These are phyloP conservation scores for Juglanconis oblonga DNA, from an alignment of 2,329 filamentous ascomycete genomes.

Conservation along the genomic window DNA sequence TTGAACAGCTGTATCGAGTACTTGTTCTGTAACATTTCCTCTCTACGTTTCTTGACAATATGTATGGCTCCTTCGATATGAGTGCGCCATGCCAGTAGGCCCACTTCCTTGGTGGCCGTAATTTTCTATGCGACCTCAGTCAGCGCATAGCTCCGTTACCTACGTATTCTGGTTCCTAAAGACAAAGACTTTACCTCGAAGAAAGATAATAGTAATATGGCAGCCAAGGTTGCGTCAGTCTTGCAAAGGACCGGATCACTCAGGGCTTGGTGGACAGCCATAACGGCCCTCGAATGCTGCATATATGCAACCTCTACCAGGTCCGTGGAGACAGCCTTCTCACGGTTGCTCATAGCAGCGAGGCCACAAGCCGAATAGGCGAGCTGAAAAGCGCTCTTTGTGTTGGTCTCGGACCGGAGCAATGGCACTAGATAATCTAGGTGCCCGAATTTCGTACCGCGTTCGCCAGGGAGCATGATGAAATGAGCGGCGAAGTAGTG, in stretches of 20 bases:
- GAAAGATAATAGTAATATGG: slow-evolving; percentile 57
- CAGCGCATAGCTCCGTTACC: neutral
- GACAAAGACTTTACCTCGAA: slow-evolving; percentile 45
- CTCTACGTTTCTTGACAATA: slow-evolving; percentile 55
- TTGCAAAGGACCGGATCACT: slow-evolving; percentile 46
- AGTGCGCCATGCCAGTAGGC: slow-evolving; percentile 58
- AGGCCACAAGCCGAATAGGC: slow-evolving; percentile 60
- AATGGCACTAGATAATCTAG: slow-evolving; percentile 59
- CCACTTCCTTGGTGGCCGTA: slow-evolving; percentile 52
- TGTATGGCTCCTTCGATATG: slow-evolving; percentile 62
- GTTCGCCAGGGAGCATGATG: slow-evolving; percentile 50
- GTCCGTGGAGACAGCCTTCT: slow-evolving; percentile 30
- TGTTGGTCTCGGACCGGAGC: slow-evolving; percentile 38
- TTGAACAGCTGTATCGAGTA: slow-evolving; percentile 55
- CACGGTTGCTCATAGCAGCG: slow-evolving; percentile 54
- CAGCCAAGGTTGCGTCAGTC: slow-evolving; percentile 54
- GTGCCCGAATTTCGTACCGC: slow-evolving; percentile 46
- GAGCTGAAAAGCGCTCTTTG: slow-evolving; percentile 47
- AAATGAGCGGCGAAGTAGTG: slow-evolving; percentile 62
- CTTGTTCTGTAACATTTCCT: slow-evolving; percentile 50
- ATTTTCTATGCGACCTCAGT: slow-evolving; percentile 27
- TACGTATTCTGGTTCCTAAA: neutral
- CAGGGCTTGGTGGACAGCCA: slow-evolving; percentile 50
- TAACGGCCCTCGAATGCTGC: slow-evolving; percentile 54
- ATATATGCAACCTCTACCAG: slow-evolving; percentile 40